These are phyloP conservation scores for Zygotorulaspora danielsina DNA, from an alignment of 805 yeast species.

Conservation along the genomic window DNA sequence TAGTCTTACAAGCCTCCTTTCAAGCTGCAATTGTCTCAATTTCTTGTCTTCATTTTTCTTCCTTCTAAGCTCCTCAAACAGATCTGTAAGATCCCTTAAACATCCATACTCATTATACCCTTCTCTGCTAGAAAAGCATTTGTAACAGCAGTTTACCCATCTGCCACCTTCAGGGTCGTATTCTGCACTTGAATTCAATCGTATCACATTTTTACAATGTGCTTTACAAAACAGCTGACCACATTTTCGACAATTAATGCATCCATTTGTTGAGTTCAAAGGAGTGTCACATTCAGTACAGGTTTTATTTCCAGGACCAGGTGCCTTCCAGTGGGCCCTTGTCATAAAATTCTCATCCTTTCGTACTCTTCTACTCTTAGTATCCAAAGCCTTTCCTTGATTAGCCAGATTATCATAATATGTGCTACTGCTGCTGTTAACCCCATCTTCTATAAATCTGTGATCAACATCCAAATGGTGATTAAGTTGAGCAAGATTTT, in stretches of 20 bases:
- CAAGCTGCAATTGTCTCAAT: constrained; percentile 53
- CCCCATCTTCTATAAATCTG: constrained; percentile 32
- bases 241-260: constrained; percentile 70
- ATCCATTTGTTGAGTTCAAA: constrained; percentile 47
- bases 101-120: constrained; percentile 49
- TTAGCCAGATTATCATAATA: neutral
- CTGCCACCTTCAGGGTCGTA: constrained; percentile 48
- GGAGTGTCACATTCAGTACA: constrained; percentile 43
- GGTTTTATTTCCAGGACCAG: constrained; percentile 19
- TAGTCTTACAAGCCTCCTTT: constrained; percentile 53
- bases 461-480: constrained; percentile 71
- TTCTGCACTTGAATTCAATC: constrained; percentile 45
- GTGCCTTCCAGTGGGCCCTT: constrained; percentile 36
- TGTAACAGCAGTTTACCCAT: constrained; percentile 69
- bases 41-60: constrained; percentile 44
- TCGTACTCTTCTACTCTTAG: constrained; percentile 38
- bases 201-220: constrained; percentile 55
- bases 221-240: constrained; percentile 64
- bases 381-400: constrained; percentile 24
- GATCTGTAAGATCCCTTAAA: constrained; percentile 42
- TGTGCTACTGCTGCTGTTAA: neutral
- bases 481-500: constrained; percentile 52
- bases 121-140: constrained; percentile 54
- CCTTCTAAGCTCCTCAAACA: constrained; percentile 43
- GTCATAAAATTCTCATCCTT: constrained; percentile 33